Base-by-base conservation (phyloP, 352 stramenopile genomes). In the Phytophthora nicotianae region DNA sequence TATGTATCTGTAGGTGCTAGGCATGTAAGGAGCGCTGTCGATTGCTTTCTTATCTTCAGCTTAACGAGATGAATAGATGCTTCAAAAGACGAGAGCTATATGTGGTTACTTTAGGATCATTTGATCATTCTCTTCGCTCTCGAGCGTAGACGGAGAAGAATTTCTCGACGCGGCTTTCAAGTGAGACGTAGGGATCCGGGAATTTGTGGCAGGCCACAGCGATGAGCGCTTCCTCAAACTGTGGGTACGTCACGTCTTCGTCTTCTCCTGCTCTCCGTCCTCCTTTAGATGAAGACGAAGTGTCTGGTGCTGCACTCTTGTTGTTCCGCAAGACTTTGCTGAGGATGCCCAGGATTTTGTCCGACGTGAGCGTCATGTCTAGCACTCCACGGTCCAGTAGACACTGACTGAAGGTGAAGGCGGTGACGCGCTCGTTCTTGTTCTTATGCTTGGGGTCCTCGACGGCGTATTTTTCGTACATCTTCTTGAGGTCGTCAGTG, bases 171-270 rank as follows among this genome's bases (percentile, higher is more conserved):
- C 83, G 79, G 42, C 81, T 93, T 68, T 90, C 81, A 48, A 93
- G 75, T 17, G 83, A 91, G n/a, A 73, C 66, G 58, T 90, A 93
- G 23, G 81, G 83, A 46, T 93, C 83, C 11, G 81, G 79, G 50
- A 90, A 90, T 64, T 91, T 93, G 65, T 88, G 74, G 65, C 83
- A 91, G 29, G 83, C 81, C 20, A 89, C 74, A 35, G 78, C 81
- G 50, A 90, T 71, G 52, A 91, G 70, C 4, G 79, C 72, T 59
- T 93, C 83, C 46, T 93, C 74, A 41, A 91, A 93, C 56, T 82
- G 74, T 13, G 81, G 66, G 55, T 83, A 91, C 33, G 65, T 60
- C 11, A 93, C 51, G 17, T 89, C 83, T 32, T 88, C 75, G 14
- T 84, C 75, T 48, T 86, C 77, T 14, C 51, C 43, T 37, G 72